Evolutionary conservation across 495 filamentous ascomycete species (phyloP), one percentile per base, ranked within the genome.

Genomic region (Talaromyces adpressus): DNA sequence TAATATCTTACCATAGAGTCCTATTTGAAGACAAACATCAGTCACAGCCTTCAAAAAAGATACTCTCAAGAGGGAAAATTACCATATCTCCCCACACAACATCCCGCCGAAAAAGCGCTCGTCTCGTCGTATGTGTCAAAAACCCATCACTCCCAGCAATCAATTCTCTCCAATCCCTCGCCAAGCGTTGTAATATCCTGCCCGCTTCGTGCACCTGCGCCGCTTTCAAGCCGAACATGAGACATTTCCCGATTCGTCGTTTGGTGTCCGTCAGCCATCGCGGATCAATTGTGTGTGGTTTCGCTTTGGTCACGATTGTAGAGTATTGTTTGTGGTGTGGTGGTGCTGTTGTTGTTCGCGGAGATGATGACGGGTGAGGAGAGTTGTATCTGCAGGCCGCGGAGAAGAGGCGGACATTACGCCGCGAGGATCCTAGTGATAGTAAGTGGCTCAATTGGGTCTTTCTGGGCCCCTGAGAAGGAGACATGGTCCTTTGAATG

Each of bases 31-130:
- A 41, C 16, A 53, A 64, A 27, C 51, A 60, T 27, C 65, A 47
- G 36, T 52, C 32, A 65, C 52, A 2, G 20, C n/a, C 45, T 53
- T 14, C 20, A 62, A 67, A 22, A 11, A 18, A 54, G 59, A 57
- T 25, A 9, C 62, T 60, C 36, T 53, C 39, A 51, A 56, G 30
- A 60, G 47, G 34, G 2, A 52, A 25, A 27, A 71, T 53, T 81
- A 90, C 92, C 91, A 93, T 92, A 77, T 98, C 93, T 34, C 91
- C 92, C 92, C 91, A 97, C 0, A 87, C 89, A 22, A 97, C 87
- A 71, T 82, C 78, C 68, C 91, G 87, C n/a, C 83, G 72, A 63
- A 84, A 86, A 45, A 95, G 70, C 4, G 91, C 90, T 60, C 84
- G 79, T 29, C 88, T 75, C 62, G 82, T 79, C 58, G 81, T 80